Conservation (phyloP, 2,329 filamentous ascomycete species). For the Neopestalotiopsis sp. region DNA sequence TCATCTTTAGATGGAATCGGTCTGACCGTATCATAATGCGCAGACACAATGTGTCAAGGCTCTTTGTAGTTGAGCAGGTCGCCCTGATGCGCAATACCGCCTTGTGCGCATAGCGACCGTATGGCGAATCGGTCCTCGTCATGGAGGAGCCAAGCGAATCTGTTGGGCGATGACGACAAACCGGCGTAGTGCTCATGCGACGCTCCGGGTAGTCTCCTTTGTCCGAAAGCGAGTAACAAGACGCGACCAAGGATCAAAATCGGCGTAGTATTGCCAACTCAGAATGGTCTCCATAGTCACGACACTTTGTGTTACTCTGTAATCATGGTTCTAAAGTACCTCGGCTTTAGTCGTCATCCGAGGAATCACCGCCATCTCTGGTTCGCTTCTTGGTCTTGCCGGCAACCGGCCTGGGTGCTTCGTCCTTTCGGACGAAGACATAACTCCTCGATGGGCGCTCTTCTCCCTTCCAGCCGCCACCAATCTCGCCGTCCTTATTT, state of each 20-base stretch:
- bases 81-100: too few relatives aligned
- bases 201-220: neutral
- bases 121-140: too few relatives aligned
- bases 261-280: neutral
- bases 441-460: conserved; percentile 62
- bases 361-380: conserved; percentile 33
- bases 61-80: too few relatives aligned
- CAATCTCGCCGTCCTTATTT: conserved; percentile 49
- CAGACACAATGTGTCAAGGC: too few relatives aligned
- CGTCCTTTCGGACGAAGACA: conserved; percentile 65
- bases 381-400: conserved; percentile 35
- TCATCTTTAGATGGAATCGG: too few relatives aligned
- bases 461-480: conserved; percentile 56
- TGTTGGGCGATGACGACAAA: too few relatives aligned
- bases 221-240: neutral
- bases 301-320: neutral
- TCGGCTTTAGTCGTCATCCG: conserved; percentile 30
- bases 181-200: too few relatives aligned
- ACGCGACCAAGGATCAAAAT: too few relatives aligned
- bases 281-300: neutral
- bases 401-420: conserved; percentile 36
- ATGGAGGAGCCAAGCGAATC: too few relatives aligned
- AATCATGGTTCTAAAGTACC: neutral
- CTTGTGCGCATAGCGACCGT: too few relatives aligned
- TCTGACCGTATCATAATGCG: too few relatives aligned